A percentile compares a stretch with the other conserved stretches of the same genome.
These are phyloP conservation scores for Epichloe uncinata DNA, from an alignment of 2,329 filamentous ascomycete genomes.

Conservation along the genomic window DNA sequence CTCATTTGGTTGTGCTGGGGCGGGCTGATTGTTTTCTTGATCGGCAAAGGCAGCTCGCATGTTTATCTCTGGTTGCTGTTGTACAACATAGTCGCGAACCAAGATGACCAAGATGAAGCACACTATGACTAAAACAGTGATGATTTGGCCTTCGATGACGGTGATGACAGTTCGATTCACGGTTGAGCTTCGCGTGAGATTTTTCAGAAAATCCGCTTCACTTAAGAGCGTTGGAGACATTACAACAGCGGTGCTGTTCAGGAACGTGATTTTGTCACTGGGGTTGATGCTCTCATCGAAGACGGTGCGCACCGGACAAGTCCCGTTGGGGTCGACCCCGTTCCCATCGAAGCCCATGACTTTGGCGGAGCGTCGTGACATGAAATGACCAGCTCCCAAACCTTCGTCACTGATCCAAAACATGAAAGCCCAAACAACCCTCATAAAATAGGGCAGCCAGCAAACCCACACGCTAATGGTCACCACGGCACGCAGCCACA, in stretches of 20 bases:
- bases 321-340: not conserved
- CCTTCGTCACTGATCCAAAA: slow-evolving; percentile 90
- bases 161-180: slow-evolving; percentile 72
- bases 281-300: slow-evolving; percentile 8
- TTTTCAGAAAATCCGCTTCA: slow-evolving; percentile 42
- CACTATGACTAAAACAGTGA: slow-evolving; percentile 81
- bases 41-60: slow-evolving; percentile 55
- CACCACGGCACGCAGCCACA: slow-evolving; percentile 65
- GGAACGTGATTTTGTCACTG: slow-evolving; percentile 7
- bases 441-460: slow-evolving; percentile 79
- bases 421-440: slow-evolving; percentile 80
- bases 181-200: slow-evolving; percentile 52
- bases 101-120: slow-evolving; percentile 95
- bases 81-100: slow-evolving; percentile 94
- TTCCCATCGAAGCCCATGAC: not conserved
- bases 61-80: slow-evolving; percentile 89
- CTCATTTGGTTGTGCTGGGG: slow-evolving; percentile 8
- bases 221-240: slow-evolving; percentile 34
- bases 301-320: slow-evolving; percentile 1
- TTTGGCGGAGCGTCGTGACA: slow-evolving; percentile 1
- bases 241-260: slow-evolving; percentile 5
- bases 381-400: slow-evolving; percentile 23
- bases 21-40: slow-evolving; percentile 17
- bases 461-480: slow-evolving; percentile 82
- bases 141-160: slow-evolving; percentile 82